Evolutionary conservation across 1,284 basidiomycete species (phyloP).

Genomic region (Ganoderma multipileum): DNA sequence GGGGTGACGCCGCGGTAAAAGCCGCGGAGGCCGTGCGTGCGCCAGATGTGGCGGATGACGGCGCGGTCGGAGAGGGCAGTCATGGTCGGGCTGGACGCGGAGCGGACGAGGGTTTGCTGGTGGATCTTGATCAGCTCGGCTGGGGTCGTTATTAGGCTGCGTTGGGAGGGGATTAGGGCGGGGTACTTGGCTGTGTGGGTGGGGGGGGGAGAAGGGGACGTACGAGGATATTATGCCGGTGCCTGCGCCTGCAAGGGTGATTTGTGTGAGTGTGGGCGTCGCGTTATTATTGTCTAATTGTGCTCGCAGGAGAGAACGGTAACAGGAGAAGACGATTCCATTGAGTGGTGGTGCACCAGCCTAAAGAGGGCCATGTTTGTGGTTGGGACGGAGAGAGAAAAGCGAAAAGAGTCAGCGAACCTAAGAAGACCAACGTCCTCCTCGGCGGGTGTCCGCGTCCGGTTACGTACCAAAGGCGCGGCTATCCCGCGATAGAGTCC

Average conservation of each 20-base stretch:
- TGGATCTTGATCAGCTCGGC: slow-evolving; percentile 89
- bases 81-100: slow-evolving; percentile 2
- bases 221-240: slow-evolving; percentile 82
- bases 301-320: slow-evolving; percentile 70
- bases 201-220: slow-evolving; percentile 33
- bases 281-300: slow-evolving; percentile 55
- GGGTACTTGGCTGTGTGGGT: not conserved
- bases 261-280: slow-evolving; percentile 68
- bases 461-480: slow-evolving; percentile 66
- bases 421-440: not conserved
- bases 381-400: not conserved
- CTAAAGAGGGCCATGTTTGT: slow-evolving; percentile 43
- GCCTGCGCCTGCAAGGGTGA: slow-evolving; percentile 78
- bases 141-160: slow-evolving; percentile 79
- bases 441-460: slow-evolving; percentile 1
- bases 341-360: slow-evolving; percentile 75
- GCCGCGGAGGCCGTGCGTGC: slow-evolving; percentile 63
- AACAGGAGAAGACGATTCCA: slow-evolving; percentile 77
- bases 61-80: slow-evolving; percentile 39
- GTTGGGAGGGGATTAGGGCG: slow-evolving; percentile 7
- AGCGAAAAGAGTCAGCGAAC: slow-evolving; percentile 4
- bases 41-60: slow-evolving; percentile 62
- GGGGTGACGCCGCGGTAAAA: slow-evolving; percentile 80
- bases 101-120: slow-evolving; percentile 56
- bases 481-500: slow-evolving; percentile 78